Evolutionary conservation across 2,329 filamentous ascomycete species (phyloP).

Genomic region (Paecilomyces sp.): DNA sequence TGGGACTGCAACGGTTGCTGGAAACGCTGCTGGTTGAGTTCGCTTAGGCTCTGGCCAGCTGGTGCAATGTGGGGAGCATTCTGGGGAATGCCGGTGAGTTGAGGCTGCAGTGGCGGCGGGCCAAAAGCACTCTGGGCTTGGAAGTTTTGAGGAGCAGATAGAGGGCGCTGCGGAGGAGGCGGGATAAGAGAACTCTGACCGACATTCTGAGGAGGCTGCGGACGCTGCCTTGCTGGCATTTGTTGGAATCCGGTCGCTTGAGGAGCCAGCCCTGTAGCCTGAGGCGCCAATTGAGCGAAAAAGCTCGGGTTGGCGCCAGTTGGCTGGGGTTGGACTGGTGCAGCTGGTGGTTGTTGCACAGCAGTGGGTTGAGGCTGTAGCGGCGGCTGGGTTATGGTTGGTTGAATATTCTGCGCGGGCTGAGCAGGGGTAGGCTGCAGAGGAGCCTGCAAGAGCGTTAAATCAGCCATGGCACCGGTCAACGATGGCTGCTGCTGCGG

Average conservation of each 20-base stretch:
- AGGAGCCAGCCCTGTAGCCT: slow-evolving; percentile 14
- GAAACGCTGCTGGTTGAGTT: slow-evolving; percentile 60
- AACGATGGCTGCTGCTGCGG: slow-evolving; percentile 43
- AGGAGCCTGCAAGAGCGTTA: slow-evolving; percentile 57
- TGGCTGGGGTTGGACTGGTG: slow-evolving; percentile 30
- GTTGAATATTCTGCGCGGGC: slow-evolving; percentile 44
- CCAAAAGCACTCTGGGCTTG: slow-evolving; percentile 65
- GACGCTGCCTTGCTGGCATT: slow-evolving; percentile 56
- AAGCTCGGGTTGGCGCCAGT: slow-evolving; percentile 42
- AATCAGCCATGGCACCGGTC: slow-evolving; percentile 63
- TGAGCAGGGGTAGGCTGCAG: slow-evolving; percentile 47
- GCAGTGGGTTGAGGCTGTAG: slow-evolving; percentile 34
- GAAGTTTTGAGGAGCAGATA: slow-evolving; percentile 79
- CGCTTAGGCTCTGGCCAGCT: slow-evolving; percentile 68
- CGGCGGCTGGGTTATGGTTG: slow-evolving; percentile 29
- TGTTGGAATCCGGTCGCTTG: slow-evolving; percentile 32
- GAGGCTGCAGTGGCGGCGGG: slow-evolving; percentile 69
- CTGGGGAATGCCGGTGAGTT: slow-evolving; percentile 68
- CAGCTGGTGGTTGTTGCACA: slow-evolving; percentile 27
- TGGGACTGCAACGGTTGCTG: slow-evolving; percentile 59
- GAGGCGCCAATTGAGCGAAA: slow-evolving; percentile 41
- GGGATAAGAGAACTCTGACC: slow-evolving; percentile 60
- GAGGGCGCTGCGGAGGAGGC: slow-evolving; percentile 71
- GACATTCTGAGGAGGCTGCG: slow-evolving; percentile 58
- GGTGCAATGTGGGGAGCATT: slow-evolving; percentile 54